Evolutionary conservation across 1,284 basidiomycete genomes (phyloP), one percentile per base, ranked within the genome.

Genomic region (Thecaphora frezii): DNA sequence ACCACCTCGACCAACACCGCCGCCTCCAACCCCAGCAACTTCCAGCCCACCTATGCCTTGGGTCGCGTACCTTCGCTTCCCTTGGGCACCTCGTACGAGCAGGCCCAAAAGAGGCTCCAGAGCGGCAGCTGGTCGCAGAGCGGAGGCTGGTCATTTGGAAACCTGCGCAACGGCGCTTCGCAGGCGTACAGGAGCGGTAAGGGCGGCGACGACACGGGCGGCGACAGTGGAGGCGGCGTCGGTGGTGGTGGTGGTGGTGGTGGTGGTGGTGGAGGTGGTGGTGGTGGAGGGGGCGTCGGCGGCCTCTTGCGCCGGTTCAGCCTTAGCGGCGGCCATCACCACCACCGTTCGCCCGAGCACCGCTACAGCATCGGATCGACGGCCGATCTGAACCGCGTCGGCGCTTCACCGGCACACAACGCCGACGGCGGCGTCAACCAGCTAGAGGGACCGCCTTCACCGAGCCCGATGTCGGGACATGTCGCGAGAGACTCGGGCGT

Each of bases 61-160:
- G 66, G 66, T 21, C 48, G 66, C n/a, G 66, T 69, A 1, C 66
- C 66, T 9, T 69, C 66, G 45, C 44, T 69, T 26, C 66, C 66
- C 4, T 39, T 69, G 53, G 56, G 57, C 5, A 46, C 57, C 0
- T 65, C 61, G 33, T 69, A 69, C 51, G 66, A 69, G 48, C 62
- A 61, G 42, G 66, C 66, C n/a, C 66, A 65, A 40, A 69, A 69
- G 62, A 40, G 66, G 26, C 61, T 69, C 56, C 51, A 66, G 48
- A 66, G 64, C 54, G 64, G 64, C 42, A 66, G 64, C 48, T 66
- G 64, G 64, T 53, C 54, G 19, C 62, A 60, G 38, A 66, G 61
- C 47, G 53, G 60, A 43, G 57, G 59, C 40, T 66, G 61, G 60
- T 2, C 16, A 9, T 19, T 47, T 22, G 46, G 46, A 19, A 28